Percentiles rank a stretch among this genome's conserved stretches.
Evolutionary conservation across 2,329 filamentous ascomycete genomes (phyloP).

Genomic region (Colletotrichum tabaci): DNA sequence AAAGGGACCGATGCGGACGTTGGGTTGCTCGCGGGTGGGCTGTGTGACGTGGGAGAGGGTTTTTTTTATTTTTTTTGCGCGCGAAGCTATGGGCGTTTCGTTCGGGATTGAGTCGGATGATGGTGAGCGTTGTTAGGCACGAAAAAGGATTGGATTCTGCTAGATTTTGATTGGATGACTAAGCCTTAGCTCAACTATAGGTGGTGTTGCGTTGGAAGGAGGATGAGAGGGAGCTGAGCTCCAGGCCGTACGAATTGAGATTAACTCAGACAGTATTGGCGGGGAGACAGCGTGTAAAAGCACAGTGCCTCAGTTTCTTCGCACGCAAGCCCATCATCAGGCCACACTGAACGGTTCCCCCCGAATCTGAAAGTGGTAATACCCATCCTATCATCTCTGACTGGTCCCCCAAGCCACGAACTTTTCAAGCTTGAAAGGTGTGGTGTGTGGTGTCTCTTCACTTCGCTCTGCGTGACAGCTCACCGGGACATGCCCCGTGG

Average conservation of each 20-base stretch:
- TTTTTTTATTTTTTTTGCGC: conserved; percentile 35
- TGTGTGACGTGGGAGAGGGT: conserved; percentile 39
- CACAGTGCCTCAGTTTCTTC: conserved; percentile 4
- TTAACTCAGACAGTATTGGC: background rate
- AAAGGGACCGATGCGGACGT: conserved; percentile 37
- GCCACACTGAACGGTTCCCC: conserved; percentile 36
- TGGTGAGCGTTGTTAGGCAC: conserved; percentile 41
- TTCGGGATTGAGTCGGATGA: conserved; percentile 51
- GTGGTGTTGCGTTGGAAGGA: conserved; percentile 16
- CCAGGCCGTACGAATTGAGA: conserved; percentile 43
- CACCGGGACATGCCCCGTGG: conserved; percentile 14
- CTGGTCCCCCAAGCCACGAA: conserved; percentile 25
- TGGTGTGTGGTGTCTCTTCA: conserved; percentile 17
- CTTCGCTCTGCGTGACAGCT: conserved; percentile 10
- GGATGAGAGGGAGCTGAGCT: conserved; percentile 29
- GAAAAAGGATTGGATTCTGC: conserved; percentile 45
- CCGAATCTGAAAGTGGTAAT: conserved; percentile 33
- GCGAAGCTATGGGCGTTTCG: conserved; percentile 41
- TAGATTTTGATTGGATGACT: conserved; percentile 45
- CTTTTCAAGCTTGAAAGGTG: conserved; percentile 18
- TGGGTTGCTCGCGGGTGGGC: conserved; percentile 19
- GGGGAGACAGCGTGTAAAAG: fast-evolving
- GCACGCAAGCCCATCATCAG: conserved; percentile 27
- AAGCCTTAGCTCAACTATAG: conserved; percentile 39
- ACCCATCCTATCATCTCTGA: conserved; percentile 31